Evolutionary conservation across 345 rosid species (phyloP).

Genomic region (Salix viminalis): DNA sequence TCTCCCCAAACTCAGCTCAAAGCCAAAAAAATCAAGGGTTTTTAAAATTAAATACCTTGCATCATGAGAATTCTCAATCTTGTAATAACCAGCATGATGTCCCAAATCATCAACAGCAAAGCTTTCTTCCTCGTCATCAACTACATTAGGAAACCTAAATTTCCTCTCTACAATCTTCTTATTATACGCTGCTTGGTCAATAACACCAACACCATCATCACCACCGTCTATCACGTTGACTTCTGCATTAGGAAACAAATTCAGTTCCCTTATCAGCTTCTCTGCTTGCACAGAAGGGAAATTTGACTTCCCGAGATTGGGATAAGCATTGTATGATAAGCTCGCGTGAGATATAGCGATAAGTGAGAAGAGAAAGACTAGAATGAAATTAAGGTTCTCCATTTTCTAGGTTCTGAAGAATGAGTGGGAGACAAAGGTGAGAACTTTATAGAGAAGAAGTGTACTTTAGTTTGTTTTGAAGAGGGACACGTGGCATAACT

Average conservation of each 20-base stretch:
- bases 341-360: constrained; percentile 13
- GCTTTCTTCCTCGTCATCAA: constrained; percentile 20
- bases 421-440: background rate
- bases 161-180: constrained; percentile 59
- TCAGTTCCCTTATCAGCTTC: constrained; percentile 79
- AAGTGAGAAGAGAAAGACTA: constrained; percentile 24
- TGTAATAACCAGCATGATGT: constrained; percentile 93
- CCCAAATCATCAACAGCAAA: constrained; percentile 62
- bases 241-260: constrained; percentile 69
- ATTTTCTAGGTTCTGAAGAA: constrained; percentile 20
- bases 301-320: constrained; percentile 33
- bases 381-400: constrained; percentile 30
- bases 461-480: background rate
- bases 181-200: background rate
- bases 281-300: constrained; percentile 66
- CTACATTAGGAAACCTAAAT: constrained; percentile 59
- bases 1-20: background rate
- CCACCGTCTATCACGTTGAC: constrained; percentile 46
- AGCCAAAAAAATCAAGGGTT: background rate
- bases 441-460: background rate
- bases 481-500: constrained; percentile 18
- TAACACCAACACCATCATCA: constrained; percentile 1
- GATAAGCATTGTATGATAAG: background rate
- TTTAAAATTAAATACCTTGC: constrained; percentile 49
- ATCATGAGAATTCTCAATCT: constrained; percentile 66